These are phyloP conservation scores for Geotrichum reessii DNA, from an alignment of 1,139 yeast species.

Conservation along the genomic window DNA sequence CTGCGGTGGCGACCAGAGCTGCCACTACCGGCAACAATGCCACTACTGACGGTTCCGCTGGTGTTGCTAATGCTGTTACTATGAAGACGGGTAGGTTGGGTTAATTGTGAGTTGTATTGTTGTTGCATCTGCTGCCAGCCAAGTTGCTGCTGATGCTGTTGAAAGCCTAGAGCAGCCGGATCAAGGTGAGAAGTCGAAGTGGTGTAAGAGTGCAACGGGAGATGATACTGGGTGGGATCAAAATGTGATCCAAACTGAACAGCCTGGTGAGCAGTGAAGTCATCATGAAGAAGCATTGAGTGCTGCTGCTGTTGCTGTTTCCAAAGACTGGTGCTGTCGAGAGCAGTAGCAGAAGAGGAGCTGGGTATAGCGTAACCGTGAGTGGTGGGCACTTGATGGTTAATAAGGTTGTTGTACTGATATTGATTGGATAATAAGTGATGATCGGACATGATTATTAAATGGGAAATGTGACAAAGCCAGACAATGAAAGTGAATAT, in stretches of 20 bases:
- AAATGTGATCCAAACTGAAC: not conserved
- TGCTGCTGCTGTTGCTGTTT: constrained; percentile 1
- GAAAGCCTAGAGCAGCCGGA: constrained; percentile 3
- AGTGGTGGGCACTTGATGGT: constrained; percentile 6
- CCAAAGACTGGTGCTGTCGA: constrained; percentile 5
- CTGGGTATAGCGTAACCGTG: constrained; percentile 3
- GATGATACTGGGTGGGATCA: not conserved
- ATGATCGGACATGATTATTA: not conserved
- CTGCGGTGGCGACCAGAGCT: constrained; percentile 2
- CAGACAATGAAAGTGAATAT: not conserved
- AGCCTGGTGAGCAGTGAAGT: not conserved
- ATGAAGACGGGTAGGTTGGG: not conserved
- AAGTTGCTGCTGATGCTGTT: constrained; percentile 7
- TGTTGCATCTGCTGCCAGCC: constrained; percentile 10
- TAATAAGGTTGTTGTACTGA: constrained; percentile 1
- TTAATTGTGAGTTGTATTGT: not conserved
- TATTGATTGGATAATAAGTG: constrained; percentile 1
- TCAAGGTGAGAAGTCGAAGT: not conserved
- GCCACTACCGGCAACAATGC: not conserved
- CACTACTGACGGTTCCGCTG: not conserved
- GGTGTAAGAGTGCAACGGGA: not conserved
- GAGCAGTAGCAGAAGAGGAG: constrained; percentile 4
- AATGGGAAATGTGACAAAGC: not conserved
- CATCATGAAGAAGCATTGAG: not conserved
- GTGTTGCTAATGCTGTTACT: not conserved